A percentile compares a stretch with the other conserved stretches of the same genome.
Evolutionary conservation across 495 filamentous ascomycete species (phyloP).

Genomic region (Beverwykella pulmonaria): DNA sequence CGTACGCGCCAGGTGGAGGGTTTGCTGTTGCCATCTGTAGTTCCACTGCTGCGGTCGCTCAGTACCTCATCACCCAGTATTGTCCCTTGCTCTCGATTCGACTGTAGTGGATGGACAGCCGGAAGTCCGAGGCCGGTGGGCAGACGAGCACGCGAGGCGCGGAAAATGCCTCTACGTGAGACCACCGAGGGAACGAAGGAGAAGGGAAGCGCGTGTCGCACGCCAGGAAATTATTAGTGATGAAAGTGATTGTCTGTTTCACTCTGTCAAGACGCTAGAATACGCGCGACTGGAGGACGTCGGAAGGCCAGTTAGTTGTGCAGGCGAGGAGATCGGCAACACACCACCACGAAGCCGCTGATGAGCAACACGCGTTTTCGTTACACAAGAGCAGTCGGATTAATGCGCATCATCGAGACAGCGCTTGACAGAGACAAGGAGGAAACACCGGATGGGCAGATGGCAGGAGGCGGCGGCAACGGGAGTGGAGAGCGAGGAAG

Average conservation of each 20-base stretch:
- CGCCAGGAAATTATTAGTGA: constrained; percentile 12
- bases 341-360: background rate
- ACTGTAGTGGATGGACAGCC: background rate
- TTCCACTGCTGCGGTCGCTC: background rate
- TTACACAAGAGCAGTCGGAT: constrained; percentile 26
- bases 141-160: constrained; percentile 6
- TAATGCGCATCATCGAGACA: constrained; percentile 33
- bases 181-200: constrained; percentile 4
- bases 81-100: background rate
- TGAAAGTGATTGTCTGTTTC: constrained; percentile 13
- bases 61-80: constrained; percentile 25
- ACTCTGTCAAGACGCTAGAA: constrained; percentile 2
- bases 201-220: constrained; percentile 10
- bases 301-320: constrained; percentile 2
- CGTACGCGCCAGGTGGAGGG: constrained; percentile 40
- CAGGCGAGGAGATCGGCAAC: background rate
- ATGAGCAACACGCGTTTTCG: constrained; percentile 9
- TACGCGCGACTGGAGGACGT: constrained; percentile 5
- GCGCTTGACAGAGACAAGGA: constrained; percentile 33
- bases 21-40: constrained; percentile 46
- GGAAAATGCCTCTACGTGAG: background rate
- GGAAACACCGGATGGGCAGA: constrained; percentile 6
- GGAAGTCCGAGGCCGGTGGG: constrained; percentile 1
- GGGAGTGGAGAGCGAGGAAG: constrained; percentile 10
- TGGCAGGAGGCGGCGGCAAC: constrained; percentile 5